Percentiles rank a stretch among this genome's conserved stretches.
These are phyloP conservation scores for Colletotrichum gigasporum DNA, from an alignment of 2,329 filamentous ascomycete genomes.

Conservation along the genomic window DNA sequence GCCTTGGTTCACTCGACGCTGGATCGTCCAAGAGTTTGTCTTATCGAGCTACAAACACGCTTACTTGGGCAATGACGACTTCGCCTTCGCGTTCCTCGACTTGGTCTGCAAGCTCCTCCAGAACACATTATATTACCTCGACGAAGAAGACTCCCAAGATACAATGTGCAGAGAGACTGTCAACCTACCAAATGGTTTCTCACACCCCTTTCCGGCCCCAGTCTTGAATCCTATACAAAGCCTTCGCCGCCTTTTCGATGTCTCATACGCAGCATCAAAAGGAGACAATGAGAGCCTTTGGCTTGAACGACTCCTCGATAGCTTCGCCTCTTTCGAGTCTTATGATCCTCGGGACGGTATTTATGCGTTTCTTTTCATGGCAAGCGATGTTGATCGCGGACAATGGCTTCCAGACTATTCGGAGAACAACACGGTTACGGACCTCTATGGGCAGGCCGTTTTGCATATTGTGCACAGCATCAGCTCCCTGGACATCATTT, in stretches of 20 bases:
- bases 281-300: background rate
- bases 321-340: constrained; percentile 1
- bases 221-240: background rate
- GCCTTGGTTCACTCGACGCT: background rate
- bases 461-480: background rate
- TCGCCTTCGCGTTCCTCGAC: background rate
- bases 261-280: background rate
- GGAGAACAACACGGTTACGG: background rate
- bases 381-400: background rate
- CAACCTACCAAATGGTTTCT: no score
- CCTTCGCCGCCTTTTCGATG: background rate
- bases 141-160: background rate
- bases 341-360: constrained; percentile 9
- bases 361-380: constrained; percentile 6
- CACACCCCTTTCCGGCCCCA: background rate
- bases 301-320: background rate
- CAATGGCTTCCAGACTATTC: background rate
- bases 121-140: background rate
- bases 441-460: background rate
- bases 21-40: constrained; percentile 5
- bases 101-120: background rate
- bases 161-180: background rate
- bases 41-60: background rate
- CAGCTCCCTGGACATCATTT: background rate
- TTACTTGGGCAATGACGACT: background rate